Base-by-base conservation (phyloP, 225 moss, liverwort and hornwort species). In the Bryoerythrophyllum caledonicum region DNA sequence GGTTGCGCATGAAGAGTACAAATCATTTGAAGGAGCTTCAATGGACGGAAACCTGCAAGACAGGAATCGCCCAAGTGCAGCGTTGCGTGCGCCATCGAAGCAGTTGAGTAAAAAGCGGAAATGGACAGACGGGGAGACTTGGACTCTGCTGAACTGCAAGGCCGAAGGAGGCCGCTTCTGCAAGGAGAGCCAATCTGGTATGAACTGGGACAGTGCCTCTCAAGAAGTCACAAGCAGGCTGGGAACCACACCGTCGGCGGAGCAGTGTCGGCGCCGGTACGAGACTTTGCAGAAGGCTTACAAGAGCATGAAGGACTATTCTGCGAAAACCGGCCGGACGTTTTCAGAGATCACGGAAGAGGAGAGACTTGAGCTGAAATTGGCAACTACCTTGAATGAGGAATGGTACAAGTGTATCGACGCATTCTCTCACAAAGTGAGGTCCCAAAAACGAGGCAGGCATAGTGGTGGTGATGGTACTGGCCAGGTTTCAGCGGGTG, bases 311-410 rank as follows among this genome's bases (percentile, higher is more conserved):
- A n/a, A n/a, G n/a, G n/a, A n/a, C n/a, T n/a, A n/a, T n/a, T n/a
- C n/a, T n/a, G n/a, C n/a, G n/a, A 8, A 0, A 35, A 17, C 0
- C 1, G 1, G 7, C 0, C 74, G 55, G 56, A 0, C 20, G 0
- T 68, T 62, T 10, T 7, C 0, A 0, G 1, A 63, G 0, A 44
- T 70, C 0, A 17, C 8, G 0, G 4, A 63, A 0, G 7, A 0
- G 7, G 79, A 79, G 2, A 68, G 63, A 69, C 0, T 0, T 0
- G 1, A 9, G 8, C 26, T 80, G 63, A 69, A 46, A 0, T 16
- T 80, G 16, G 56, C 74, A 1, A 74, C 69, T 1, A 43, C 63
- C 1, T 7, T 49, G 49, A 49, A 2, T 14, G 52, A 52, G 52
- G 52, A 19, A 52, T 52, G 52, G 52, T 52, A 52, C 52, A 52